A percentile compares a stretch with the other conserved stretches of the same genome.
These are phyloP conservation scores for Salix viminalis DNA, from an alignment of 345 rosid species.

Conservation along the genomic window DNA sequence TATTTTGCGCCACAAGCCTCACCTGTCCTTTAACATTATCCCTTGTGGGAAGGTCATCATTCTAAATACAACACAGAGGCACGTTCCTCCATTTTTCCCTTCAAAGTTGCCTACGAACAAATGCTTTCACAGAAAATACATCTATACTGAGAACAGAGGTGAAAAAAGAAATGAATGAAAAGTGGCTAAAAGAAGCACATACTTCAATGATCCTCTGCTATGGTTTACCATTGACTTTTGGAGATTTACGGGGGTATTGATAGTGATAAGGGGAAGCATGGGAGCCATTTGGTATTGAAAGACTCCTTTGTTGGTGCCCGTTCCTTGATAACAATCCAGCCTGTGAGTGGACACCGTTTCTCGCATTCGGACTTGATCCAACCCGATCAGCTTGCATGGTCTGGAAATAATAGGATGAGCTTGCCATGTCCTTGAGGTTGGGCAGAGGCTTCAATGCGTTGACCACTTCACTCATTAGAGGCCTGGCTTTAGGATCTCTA, in stretches of 20 bases:
- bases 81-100: conserved; percentile 25
- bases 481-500: conserved; percentile 80
- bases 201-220: conserved; percentile 26
- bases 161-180: conserved; percentile 7
- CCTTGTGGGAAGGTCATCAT: conserved; percentile 13
- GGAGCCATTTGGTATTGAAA: conserved; percentile 73
- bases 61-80: conserved; percentile 26
- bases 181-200: conserved; percentile 7
- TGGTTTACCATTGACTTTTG: conserved; percentile 56
- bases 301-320: conserved; percentile 55
- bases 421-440: conserved; percentile 75
- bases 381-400: conserved; percentile 57
- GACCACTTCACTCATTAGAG: conserved; percentile 76
- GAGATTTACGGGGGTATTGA: conserved; percentile 58
- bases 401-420: conserved; percentile 74
- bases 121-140: conserved; percentile 33
- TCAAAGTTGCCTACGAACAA: conserved; percentile 32
- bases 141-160: conserved; percentile 13
- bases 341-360: conserved; percentile 42
- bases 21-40: conserved; percentile 11
- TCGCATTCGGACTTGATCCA: conserved; percentile 22
- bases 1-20: conserved; percentile 23
- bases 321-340: conserved; percentile 44
- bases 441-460: conserved; percentile 65
- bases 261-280: conserved; percentile 62